These are phyloP conservation scores for Clonostachys rosea DNA, from an alignment of 2,329 filamentous ascomycete species.

Conservation along the genomic window DNA sequence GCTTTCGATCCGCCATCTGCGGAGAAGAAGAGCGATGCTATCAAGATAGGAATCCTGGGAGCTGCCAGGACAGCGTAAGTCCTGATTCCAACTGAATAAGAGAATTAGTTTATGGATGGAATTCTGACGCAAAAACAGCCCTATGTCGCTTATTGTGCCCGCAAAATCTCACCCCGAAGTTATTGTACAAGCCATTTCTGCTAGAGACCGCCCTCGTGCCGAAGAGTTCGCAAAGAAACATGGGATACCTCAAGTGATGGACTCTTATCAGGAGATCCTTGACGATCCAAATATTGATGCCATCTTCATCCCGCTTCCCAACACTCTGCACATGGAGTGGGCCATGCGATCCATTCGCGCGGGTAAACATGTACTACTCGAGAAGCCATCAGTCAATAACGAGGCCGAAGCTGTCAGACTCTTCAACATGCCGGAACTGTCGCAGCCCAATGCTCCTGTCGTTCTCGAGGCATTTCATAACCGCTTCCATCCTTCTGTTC, in stretches of 20 bases:
- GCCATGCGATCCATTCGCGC: slow-evolving; percentile 34
- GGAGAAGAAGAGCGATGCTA: slow-evolving; percentile 10
- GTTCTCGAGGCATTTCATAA: slow-evolving; percentile 49
- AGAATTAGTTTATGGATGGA: not conserved
- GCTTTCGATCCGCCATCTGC: not conserved
- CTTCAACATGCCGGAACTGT: slow-evolving; percentile 30
- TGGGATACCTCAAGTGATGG: slow-evolving; percentile 41
- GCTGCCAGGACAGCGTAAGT: slow-evolving; percentile 30
- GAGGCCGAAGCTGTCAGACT: slow-evolving; percentile 34
- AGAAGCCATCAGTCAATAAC: slow-evolving; percentile 47
- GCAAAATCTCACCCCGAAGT: slow-evolving; percentile 49
- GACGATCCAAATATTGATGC: slow-evolving; percentile 33
- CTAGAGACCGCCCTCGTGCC: slow-evolving; percentile 40
- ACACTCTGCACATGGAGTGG: slow-evolving; percentile 36
- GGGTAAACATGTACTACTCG: slow-evolving; percentile 48
- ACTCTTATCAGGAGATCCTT: slow-evolving; percentile 34
- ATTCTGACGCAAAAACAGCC: slow-evolving; percentile 15
- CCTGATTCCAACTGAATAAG: too few species aligned
- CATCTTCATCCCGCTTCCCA: slow-evolving; percentile 42
- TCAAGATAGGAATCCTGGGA: slow-evolving; percentile 35
- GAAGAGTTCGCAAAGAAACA: slow-evolving; percentile 44
- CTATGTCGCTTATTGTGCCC: slow-evolving; percentile 36
- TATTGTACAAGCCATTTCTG: slow-evolving; percentile 45
- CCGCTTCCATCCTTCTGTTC: slow-evolving; percentile 43
- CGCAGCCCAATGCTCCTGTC: slow-evolving; percentile 28